Conservation (phyloP, 2,329 filamentous ascomycete genomes). For the Huntiella moniliformis region DNA sequence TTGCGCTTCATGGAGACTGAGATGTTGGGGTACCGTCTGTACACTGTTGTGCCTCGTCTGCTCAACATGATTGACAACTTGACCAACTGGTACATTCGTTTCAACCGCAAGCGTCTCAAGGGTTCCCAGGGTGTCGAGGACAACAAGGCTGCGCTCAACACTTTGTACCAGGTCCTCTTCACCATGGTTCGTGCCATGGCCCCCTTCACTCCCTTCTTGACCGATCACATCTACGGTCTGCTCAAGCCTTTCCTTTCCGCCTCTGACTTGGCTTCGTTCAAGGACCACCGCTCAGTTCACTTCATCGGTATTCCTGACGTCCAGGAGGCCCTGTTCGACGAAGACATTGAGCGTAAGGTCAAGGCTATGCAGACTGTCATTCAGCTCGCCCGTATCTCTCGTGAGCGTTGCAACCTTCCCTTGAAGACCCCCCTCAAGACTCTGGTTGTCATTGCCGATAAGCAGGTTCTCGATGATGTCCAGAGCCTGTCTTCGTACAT, state of each 20-base stretch:
- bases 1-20: slow-evolving; percentile 83
- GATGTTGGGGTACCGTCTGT: slow-evolving; percentile 62
- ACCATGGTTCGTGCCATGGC: slow-evolving; percentile 64
- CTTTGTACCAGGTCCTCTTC: slow-evolving; percentile 73
- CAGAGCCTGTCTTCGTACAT: slow-evolving; percentile 64
- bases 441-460: slow-evolving; percentile 63
- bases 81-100: slow-evolving; percentile 85
- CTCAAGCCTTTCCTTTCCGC: slow-evolving; percentile 62
- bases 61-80: slow-evolving; percentile 65
- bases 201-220: slow-evolving; percentile 78
- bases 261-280: slow-evolving; percentile 32
- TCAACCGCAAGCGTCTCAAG: slow-evolving; percentile 71
- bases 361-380: slow-evolving; percentile 79
- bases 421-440: slow-evolving; percentile 73
- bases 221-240: slow-evolving; percentile 69
- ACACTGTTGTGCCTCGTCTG: slow-evolving; percentile 67
- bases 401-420: slow-evolving; percentile 59
- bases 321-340: slow-evolving; percentile 63
- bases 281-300: slow-evolving; percentile 64
- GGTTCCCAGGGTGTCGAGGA: slow-evolving; percentile 50
- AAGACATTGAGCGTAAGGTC: slow-evolving; percentile 60
- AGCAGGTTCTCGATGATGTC: slow-evolving; percentile 57
- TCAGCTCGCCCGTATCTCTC: slow-evolving; percentile 59
- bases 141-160: slow-evolving; percentile 68
- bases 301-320: slow-evolving; percentile 72